These are phyloP conservation scores for Astragalus membranaceus DNA, from an alignment of 306 rosid species.

Conservation along the genomic window DNA sequence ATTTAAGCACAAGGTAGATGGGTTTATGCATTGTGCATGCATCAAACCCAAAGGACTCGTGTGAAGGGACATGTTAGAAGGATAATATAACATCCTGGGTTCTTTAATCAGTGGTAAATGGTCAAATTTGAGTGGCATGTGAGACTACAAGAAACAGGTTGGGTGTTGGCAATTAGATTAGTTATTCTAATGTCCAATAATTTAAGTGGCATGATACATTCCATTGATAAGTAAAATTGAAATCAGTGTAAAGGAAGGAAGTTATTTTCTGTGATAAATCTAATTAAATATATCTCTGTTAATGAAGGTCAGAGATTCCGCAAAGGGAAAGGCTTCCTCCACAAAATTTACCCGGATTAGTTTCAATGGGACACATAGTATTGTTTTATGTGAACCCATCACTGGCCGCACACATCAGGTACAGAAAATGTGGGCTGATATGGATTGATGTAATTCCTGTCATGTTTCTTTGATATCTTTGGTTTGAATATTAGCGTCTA, in stretches of 20 bases:
- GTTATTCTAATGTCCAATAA: not conserved
- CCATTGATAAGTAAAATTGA: not conserved
- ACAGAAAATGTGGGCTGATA: slow-evolving; percentile 1
- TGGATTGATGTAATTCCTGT: not conserved
- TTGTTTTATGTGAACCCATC: slow-evolving; percentile 75
- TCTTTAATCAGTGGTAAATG: not conserved
- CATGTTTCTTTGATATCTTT: not conserved
- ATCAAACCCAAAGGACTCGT: not conserved
- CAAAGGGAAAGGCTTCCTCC: slow-evolving; percentile 64
- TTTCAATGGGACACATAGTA: slow-evolving; percentile 58
- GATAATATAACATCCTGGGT: not conserved
- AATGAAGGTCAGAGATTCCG: slow-evolving; percentile 43
- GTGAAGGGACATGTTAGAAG: not conserved
- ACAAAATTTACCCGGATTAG: slow-evolving; percentile 70
- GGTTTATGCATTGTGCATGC: not conserved
- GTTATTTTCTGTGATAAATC: slow-evolving; percentile 4
- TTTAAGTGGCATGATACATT: not conserved
- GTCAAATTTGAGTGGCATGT: not conserved
- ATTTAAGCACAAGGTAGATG: not conserved
- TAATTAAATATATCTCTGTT: slow-evolving; percentile 19
- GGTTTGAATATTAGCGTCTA: not conserved
- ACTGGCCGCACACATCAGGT: slow-evolving; percentile 93
- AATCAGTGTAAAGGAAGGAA: not conserved
- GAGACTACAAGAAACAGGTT: not conserved
- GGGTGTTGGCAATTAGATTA: not conserved